Base-by-base conservation (phyloP, 1,284 basidiomycete genomes). In the Boletellus deceptivus region DNA sequence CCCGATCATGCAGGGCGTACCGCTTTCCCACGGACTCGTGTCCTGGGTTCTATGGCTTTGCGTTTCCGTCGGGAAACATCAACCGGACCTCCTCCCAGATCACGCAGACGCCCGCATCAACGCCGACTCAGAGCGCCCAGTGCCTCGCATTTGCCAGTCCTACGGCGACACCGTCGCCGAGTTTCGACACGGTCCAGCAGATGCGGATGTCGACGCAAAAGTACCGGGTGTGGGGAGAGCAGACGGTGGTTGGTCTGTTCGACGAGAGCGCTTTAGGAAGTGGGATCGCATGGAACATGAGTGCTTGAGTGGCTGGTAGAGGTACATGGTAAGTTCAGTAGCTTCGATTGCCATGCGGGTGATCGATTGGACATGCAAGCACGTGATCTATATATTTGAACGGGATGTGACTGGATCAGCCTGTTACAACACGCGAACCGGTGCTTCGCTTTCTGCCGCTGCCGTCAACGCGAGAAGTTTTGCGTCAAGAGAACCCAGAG, bases 11-110 rank as follows among this genome's bases (percentile, higher is more conserved):
- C 39, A 63, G 63, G 33, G 61, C 61, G 2, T 63, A 65, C 43
- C 63, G 62, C 29, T 64, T 63, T 48, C 63, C 63, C 22, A 63
- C 61, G 16, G 56, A 35, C n/a, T 52, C 52, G n/a, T 63, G 63
- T 45, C 63, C 61, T 4, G 59, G 56, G 36, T 53, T 50, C 29
- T 63, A 61, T 31, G 63, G 61, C 11, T 63, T 65, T 20, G 61
- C 62, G 20, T 63, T 63, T 33, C 61, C 60, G 2, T 48, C 58
- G 2, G 62, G 58, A 36, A 49, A 54, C 6, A 13, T 58, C 31
- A 63, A 64, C 34, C 60, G 55, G 18, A 63, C 62, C 2, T 13
- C 50, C 2, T 46, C 53, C 3, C 52, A 61, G 24, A 60, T 64
- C 18, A 46, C 56, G 16, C 61, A 63, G 27, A 54, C 35, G 31